Percentiles rank a stretch among this genome's conserved stretches.
phyloP scores from a whole-genome alignment of 176 grass and related monocot genomes.

The Raddia distichophylla region DNA sequence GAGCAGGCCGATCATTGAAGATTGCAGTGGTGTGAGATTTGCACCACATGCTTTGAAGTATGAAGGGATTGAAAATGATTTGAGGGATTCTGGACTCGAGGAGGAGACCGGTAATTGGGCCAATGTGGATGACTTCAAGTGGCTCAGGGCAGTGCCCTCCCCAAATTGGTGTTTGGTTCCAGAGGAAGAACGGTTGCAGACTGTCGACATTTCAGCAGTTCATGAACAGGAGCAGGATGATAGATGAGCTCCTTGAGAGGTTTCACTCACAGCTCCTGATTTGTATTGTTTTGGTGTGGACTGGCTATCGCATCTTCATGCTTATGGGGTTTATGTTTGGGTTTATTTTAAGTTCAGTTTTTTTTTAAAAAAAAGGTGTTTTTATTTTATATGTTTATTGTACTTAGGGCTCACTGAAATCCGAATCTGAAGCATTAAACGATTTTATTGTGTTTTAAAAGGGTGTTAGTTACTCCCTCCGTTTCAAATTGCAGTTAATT shows the following conservation, averaged over 20 bases:
- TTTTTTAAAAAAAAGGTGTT: neutral
- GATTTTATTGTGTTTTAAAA: constrained; percentile 1
- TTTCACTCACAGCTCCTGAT: neutral
- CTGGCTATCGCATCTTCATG: constrained; percentile 1
- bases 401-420: constrained; percentile 1
- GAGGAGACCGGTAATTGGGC: constrained; percentile 85
- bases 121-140: constrained; percentile 94
- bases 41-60: constrained; percentile 71
- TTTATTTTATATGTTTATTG: constrained; percentile 12
- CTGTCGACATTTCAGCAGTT: constrained; percentile 58
- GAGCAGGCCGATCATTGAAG: constrained; percentile 91
- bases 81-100: constrained; percentile 61
- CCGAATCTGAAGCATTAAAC: constrained; percentile 1
- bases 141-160: constrained; percentile 84
- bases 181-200: constrained; percentile 56
- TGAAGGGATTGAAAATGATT: constrained; percentile 66
- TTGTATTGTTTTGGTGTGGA: constrained; percentile 6
- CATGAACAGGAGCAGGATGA: constrained; percentile 17
- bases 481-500: no score
- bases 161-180: constrained; percentile 84
- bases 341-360: neutral
- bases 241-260: constrained; percentile 16
- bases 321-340: neutral
- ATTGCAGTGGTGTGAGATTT: constrained; percentile 77
- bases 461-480: neutral